Conservation (phyloP, 345 rosid genomes). For the Orychophragmus violaceus region DNA sequence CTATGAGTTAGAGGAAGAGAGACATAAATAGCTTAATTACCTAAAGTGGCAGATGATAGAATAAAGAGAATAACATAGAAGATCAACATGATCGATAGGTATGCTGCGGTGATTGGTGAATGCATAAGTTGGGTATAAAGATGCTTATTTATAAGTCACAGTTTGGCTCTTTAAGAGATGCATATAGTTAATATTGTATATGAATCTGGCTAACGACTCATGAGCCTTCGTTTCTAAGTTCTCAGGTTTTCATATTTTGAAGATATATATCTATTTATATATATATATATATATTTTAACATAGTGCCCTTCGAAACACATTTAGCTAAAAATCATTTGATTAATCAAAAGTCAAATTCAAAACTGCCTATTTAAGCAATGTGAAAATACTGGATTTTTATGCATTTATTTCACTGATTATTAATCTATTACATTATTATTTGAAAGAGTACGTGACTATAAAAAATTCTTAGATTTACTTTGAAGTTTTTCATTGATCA, state of each 20-base stretch:
- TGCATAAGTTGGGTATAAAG: neutral
- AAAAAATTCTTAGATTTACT: neutral
- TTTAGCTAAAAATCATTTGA: neutral
- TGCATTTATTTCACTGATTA: too few relatives aligned
- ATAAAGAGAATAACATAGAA: neutral
- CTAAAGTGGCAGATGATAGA: neutral
- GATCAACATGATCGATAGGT: neutral
- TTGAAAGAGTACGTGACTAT: neutral
- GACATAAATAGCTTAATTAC: neutral
- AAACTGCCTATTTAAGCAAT: too few relatives aligned
- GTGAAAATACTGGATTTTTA: too few relatives aligned
- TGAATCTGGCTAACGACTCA: neutral
- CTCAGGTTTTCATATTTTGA: neutral
- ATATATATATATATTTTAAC: too few relatives aligned
- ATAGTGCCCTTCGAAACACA: neutral
- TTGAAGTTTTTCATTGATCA: neutral
- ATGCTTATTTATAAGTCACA: neutral
- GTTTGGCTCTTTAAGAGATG: neutral
- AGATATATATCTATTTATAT: too few relatives aligned
- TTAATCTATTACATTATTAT: too few relatives aligned
- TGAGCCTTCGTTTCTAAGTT: neutral
- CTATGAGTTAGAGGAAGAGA: neutral
- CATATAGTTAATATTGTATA: neutral
- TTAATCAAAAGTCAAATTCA: neutral
- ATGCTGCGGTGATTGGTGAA: neutral